These are phyloP conservation scores for Saitozyma podzolica DNA, from an alignment of 768 basidiomycete species.

Conservation along the genomic window DNA sequence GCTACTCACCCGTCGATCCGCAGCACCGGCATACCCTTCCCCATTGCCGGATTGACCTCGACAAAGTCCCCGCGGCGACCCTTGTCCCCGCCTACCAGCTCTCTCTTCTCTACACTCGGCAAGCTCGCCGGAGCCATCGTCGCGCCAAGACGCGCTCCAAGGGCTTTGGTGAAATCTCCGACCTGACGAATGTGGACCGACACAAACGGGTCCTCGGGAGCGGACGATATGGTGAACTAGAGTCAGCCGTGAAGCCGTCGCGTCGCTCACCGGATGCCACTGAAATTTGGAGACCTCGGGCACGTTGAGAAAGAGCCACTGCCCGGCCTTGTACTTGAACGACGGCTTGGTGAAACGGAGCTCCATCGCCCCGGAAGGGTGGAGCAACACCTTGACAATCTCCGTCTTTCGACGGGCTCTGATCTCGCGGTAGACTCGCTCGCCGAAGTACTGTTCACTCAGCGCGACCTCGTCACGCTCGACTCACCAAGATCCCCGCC, in stretches of 20 bases:
- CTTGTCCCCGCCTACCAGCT: slow-evolving; percentile 58
- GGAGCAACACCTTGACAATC: slow-evolving; percentile 81
- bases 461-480: not conserved
- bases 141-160: slow-evolving; percentile 78
- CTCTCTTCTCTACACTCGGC: slow-evolving; percentile 49
- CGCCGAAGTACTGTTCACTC: slow-evolving; percentile 66
- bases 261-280: slow-evolving; percentile 87
- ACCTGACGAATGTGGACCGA: slow-evolving; percentile 92
- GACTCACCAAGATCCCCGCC: slow-evolving; percentile 66
- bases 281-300: slow-evolving; percentile 80
- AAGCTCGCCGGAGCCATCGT: slow-evolving; percentile 20
- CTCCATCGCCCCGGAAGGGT: slow-evolving; percentile 91
- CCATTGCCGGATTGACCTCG: slow-evolving; percentile 63
- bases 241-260: not conserved
- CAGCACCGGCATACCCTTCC: slow-evolving; percentile 34
- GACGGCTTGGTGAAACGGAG: slow-evolving; percentile 86
- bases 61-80: slow-evolving; percentile 60
- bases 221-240: slow-evolving; percentile 91
- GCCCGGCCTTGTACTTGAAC: slow-evolving; percentile 71
- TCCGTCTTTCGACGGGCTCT: slow-evolving; percentile 74
- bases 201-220: slow-evolving; percentile 89
- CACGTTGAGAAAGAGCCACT: slow-evolving; percentile 41
- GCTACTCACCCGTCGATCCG: slow-evolving; percentile 43
- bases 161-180: slow-evolving; percentile 56
- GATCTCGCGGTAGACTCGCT: slow-evolving; percentile 79